Evolutionary conservation across 2,329 filamentous ascomycete species (phyloP), one percentile per base, ranked within the genome.

Genomic region (Endoconidiophora laricicola): DNA sequence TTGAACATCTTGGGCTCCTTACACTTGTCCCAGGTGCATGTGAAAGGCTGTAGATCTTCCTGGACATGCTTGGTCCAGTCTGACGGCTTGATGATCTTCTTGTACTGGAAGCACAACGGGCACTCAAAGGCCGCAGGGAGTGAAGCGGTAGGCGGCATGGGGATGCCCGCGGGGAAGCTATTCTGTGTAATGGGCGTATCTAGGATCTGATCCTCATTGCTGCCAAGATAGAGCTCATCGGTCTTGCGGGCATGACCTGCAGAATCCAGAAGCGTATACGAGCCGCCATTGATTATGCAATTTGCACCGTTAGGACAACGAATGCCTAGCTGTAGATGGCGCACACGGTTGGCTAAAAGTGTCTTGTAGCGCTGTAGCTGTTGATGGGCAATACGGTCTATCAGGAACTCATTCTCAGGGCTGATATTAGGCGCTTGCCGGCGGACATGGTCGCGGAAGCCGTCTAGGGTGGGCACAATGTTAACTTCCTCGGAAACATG

Each of bases 61-160:
- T 94, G 86, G 1, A 95, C 85, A 60, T 95, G 88, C 62, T 95
- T 94, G 1, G 87, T 94, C 88, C 88, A 95, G 63, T 95, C 88
- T 0, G 87, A 94, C 14, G 87, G 88, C 63, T 94, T 94, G 58
- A 81, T 77, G 58, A 91, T 87, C 58, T 79, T 86, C 69, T 91
- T 94, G 48, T 79, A 74, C 57, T 81, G 78, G 67, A 86, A 94
- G 66, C 88, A 94, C 20, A 94, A 69, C 37, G 83, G 81, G 57
- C 88, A 95, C 66, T 95, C 88, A 54, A 94, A 90, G 59, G 90
- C 80, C 3, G 87, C 86, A 0, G 88, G 88, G 5, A 95, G 71
- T 14, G 76, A 74, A 52, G 69, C 73, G 2, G 86, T 81, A 1
- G 86, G 86, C 4, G 88, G 88, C 63, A 86, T 74, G 5, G 86